Evolutionary conservation across 345 rosid species (phyloP), one percentile per base, ranked within the genome.

Genomic region (Citrus trifoliata): DNA sequence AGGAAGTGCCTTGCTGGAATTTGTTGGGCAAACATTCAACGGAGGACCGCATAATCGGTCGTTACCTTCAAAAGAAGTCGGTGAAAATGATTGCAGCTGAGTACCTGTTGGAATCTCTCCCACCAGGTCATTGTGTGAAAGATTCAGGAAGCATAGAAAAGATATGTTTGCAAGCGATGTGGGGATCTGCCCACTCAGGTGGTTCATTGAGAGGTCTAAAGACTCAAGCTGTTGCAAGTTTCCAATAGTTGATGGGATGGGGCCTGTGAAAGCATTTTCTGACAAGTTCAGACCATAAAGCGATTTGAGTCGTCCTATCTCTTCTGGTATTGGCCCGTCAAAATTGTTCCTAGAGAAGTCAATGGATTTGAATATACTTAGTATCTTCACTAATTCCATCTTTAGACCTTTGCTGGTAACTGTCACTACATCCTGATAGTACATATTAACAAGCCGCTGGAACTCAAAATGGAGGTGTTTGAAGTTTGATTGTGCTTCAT

Each of bases 341-440:
- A 85, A 67, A 2, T 74, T 64, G 72, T 85, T 85, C 69, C 64
- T 16, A 2, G 85, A 77, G 1, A 85, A 25, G 28, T 85, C 90
- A 10, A 88, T 78, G 14, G 82, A 79, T 0, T 87, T 85, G 70
- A 88, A 88, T 6, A 86, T 0, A 4, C 86, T 82, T 53, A 84
- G 82, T 77, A 89, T 87, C 80, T 91, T 89, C 53, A 58, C 62
- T 0, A 88, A 66, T 70, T 84, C 82, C 84, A 89, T 4, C n/a
- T 78, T 24, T 21, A 77, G 63, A 27, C 89, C 93, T 76, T 88
- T 91, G 84, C 30, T 1, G 32, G 87, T 89, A 1, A 91, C 85
- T 5, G 82, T 82, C 55, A 88, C 64, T 0, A 80, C 65, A 62
- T 88, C 92, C 65, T 77, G 86, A 79, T 84, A 89, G 53, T 81